phyloP scores from a whole-genome alignment of 2,329 filamentous ascomycete genomes.

The Lasiodiplodia hormozganensis region DNA sequence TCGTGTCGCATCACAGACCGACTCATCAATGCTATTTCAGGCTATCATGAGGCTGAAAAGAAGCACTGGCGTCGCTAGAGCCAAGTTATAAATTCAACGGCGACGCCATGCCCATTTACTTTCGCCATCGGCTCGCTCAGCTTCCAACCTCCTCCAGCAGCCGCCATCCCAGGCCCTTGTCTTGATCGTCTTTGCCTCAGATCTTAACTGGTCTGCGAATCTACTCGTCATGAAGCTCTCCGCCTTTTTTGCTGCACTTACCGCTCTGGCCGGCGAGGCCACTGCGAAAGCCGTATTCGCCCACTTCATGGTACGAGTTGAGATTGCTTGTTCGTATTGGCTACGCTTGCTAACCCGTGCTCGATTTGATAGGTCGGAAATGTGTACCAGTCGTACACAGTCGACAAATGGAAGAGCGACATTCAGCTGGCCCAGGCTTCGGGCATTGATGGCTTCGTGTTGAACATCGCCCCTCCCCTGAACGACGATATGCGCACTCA shows the following conservation, averaged over 20 bases:
- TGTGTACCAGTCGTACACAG: conserved; percentile 30
- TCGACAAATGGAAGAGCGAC: conserved; percentile 41
- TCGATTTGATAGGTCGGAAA: conserved; percentile 38
- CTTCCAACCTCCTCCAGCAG: not conserved
- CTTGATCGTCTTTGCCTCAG: not conserved
- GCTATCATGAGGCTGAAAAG: conserved; percentile 5
- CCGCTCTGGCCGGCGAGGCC: conserved; percentile 16
- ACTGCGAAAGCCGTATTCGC: conserved; percentile 25
- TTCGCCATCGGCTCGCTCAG: conserved; percentile 3
- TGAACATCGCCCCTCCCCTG: conserved; percentile 40
- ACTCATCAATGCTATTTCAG: conserved; percentile 9
- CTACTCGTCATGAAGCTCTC: conserved; percentile 11
- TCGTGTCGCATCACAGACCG: not conserved
- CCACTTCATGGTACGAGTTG: conserved; percentile 23
- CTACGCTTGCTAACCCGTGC: not conserved
- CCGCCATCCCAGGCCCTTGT: not conserved
- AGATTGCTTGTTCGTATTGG: not conserved
- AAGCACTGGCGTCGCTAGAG: not conserved
- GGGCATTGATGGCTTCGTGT: conserved; percentile 51
- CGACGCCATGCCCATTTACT: not conserved
- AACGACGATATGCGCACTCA: conserved; percentile 20
- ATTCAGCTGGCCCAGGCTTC: conserved; percentile 46
- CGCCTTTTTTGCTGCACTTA: conserved; percentile 10
- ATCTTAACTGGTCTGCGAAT: not conserved
- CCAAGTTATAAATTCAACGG: not conserved